Conservation (phyloP, 208 protist species). For the Naegleria fowleri region DNA sequence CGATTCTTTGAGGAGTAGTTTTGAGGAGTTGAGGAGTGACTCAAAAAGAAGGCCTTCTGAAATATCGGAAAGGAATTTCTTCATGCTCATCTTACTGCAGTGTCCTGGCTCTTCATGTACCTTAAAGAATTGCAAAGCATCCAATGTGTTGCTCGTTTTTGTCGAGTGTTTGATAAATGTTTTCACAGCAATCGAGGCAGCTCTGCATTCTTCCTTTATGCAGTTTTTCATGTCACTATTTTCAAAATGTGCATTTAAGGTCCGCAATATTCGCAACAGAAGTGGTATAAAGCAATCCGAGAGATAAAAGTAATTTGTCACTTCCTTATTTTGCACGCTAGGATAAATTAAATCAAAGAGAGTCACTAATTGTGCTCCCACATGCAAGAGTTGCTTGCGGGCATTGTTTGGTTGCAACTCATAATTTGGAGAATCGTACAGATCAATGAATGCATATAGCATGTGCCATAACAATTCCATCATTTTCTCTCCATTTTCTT, state of each 20-base stretch:
- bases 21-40: not conserved
- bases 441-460: not conserved
- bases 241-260: not conserved
- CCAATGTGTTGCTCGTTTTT: not conserved
- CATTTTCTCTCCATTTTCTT: not conserved
- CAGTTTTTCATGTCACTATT: not conserved
- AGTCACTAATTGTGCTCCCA: not conserved
- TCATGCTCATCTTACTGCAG: not conserved
- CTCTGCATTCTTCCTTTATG: not conserved
- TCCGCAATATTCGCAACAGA: not conserved
- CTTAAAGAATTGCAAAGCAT: not conserved
- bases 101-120: not conserved
- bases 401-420: not conserved
- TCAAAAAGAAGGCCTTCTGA: not conserved
- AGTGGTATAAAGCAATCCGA: not conserved
- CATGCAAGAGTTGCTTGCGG: not conserved
- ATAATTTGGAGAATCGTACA: not conserved
- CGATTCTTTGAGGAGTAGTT: not conserved
- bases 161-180: not conserved
- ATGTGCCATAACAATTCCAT: not conserved
- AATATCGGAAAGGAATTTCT: not conserved
- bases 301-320: not conserved
- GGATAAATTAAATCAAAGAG: not conserved
- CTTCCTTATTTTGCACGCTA: not conserved
- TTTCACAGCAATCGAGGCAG: not conserved